These are phyloP conservation scores for Neurospora sp. DNA, from an alignment of 495 filamentous ascomycete genomes.

Conservation along the genomic window DNA sequence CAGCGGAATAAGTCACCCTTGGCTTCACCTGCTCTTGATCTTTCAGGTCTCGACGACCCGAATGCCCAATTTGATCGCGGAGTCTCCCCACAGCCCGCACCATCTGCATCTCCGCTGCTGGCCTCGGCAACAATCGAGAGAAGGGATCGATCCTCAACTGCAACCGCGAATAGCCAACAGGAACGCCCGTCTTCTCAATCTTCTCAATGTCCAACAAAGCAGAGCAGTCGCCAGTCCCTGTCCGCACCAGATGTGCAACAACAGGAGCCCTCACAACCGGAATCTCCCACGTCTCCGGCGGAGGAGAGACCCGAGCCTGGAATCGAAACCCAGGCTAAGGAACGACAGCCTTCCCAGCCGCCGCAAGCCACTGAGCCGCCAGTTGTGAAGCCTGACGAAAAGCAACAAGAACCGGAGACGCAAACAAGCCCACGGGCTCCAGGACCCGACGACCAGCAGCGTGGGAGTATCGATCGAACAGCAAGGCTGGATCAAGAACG, in stretches of 20 bases:
- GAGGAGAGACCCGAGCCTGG: slow-evolving; percentile 4
- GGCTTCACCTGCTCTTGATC: slow-evolving; percentile 13
- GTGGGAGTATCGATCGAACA: background rate
- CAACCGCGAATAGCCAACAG: background rate
- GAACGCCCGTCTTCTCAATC: background rate
- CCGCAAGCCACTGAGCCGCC: background rate
- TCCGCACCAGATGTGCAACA: background rate
- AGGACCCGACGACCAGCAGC: background rate
- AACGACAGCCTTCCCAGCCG: background rate
- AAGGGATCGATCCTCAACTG: background rate
- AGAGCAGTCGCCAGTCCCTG: slow-evolving; percentile 2
- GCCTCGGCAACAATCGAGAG: background rate
- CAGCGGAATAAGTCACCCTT: slow-evolving; percentile 12
- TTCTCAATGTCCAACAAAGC: background rate
- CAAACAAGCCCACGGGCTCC: background rate
- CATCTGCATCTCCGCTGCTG: background rate
- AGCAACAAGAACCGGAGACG: background rate
- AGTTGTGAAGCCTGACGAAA: background rate
- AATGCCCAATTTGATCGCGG: background rate
- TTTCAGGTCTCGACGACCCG: slow-evolving; percentile 7
- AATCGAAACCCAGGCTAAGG: background rate
- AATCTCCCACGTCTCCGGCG: slow-evolving; percentile 9
- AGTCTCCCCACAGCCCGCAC: background rate
- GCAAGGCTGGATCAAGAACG: background rate
- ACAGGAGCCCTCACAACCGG: background rate